phyloP scores from a whole-genome alignment of 345 rosid species.

The Sonneratia caseolaris region DNA sequence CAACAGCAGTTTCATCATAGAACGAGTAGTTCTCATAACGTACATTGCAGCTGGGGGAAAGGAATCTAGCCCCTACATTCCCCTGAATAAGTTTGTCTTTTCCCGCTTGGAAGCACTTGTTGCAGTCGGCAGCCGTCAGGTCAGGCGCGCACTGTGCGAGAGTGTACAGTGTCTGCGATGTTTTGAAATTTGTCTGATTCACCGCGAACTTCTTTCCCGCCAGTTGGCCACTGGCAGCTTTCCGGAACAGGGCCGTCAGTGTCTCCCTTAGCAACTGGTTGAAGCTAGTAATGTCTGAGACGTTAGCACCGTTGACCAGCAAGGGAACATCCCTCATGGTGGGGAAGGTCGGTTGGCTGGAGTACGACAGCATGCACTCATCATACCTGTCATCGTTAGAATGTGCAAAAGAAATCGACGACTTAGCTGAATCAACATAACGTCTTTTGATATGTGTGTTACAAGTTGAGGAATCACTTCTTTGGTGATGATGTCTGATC shows the following conservation, averaged over 20 bases:
- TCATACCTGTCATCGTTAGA: too few species aligned
- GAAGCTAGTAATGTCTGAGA: slow-evolving; percentile 15
- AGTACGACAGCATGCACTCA: not conserved
- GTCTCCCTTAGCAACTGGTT: not conserved
- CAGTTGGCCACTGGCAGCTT: slow-evolving; percentile 6
- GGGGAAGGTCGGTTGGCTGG: slow-evolving; percentile 22
- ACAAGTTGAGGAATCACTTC: too few species aligned
- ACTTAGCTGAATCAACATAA: too few species aligned
- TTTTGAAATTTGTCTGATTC: slow-evolving; percentile 10
- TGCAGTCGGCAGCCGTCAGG: slow-evolving; percentile 24
- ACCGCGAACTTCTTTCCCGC: not conserved
- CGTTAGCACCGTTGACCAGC: slow-evolving; percentile 9
- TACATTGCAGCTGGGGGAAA: not conserved
- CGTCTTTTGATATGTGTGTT: too few species aligned
- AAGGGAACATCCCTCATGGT: slow-evolving; percentile 11
- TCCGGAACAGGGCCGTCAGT: not conserved
- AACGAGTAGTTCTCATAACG: slow-evolving; percentile 9
- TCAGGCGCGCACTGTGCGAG: slow-evolving; percentile 23
- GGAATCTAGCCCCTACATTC: too few species aligned
- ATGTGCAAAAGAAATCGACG: too few species aligned
- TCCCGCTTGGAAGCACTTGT: slow-evolving; percentile 19
- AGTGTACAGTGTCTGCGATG: slow-evolving; percentile 17
- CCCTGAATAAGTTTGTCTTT: fast-evolving
- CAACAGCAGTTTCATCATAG: not conserved
- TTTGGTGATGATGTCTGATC: too few species aligned